These are phyloP conservation scores for Coccomyxa subellipsoidea DNA, from an alignment of 163 green algal genomes.

Conservation along the genomic window DNA sequence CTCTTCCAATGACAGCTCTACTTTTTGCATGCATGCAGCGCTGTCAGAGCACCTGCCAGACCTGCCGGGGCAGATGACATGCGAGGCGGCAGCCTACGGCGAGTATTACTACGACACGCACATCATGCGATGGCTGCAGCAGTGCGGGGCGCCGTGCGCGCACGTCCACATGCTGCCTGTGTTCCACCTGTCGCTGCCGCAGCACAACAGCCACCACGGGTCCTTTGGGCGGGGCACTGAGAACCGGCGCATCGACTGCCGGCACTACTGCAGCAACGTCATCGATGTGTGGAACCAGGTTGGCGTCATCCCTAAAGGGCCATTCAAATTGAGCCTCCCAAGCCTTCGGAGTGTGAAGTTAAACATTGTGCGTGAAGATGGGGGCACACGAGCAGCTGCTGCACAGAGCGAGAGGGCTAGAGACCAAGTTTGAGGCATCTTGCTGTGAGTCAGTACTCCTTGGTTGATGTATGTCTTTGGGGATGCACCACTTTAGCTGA, in stretches of 20 bases:
- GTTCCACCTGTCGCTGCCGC: neutral
- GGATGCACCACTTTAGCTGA: no score
- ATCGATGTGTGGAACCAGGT: constrained; percentile 6
- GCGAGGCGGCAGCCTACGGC: neutral
- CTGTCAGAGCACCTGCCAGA: neutral
- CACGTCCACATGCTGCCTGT: constrained; percentile 1
- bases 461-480: no score
- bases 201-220: neutral
- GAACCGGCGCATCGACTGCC: neutral
- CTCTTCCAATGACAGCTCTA: neutral
- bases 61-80: neutral
- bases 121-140: neutral
- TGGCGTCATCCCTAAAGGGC: no score
- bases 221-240: neutral
- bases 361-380: no score
- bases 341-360: no score
- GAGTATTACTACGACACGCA: constrained; percentile 11
- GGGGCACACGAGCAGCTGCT: no score
- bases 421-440: no score
- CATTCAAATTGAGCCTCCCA: no score
- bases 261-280: constrained; percentile 7
- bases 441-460: no score
- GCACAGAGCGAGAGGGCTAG: no score
- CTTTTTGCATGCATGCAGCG: neutral
- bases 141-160: neutral